Evolutionary conservation across 768 basidiomycete genomes (phyloP).

Genomic region (Lanmaoa pseudosensibilis): DNA sequence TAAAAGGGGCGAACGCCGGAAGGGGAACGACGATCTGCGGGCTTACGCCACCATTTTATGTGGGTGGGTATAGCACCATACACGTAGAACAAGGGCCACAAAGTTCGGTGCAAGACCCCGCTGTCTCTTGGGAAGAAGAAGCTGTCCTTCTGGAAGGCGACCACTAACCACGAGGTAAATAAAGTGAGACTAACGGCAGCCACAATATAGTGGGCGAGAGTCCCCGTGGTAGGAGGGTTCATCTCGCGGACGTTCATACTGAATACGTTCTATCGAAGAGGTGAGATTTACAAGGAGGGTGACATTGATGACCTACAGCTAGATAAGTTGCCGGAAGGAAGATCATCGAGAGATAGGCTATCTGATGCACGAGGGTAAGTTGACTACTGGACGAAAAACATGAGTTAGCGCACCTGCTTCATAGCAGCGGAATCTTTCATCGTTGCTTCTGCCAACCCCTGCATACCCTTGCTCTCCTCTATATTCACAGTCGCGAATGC

Average conservation of each 20-base stretch:
- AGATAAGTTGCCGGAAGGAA: conserved; percentile 54
- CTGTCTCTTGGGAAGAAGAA: conserved; percentile 10
- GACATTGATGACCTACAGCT: conserved; percentile 19
- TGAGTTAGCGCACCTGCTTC: conserved; percentile 22
- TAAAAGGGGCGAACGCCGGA: neutral
- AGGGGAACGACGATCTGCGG: neutral
- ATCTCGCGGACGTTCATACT: conserved; percentile 33
- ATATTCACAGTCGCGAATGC: conserved; percentile 57
- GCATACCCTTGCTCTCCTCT: conserved; percentile 38
- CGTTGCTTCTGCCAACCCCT: neutral
- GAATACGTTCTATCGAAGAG: conserved; percentile 30
- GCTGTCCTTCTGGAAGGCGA: conserved; percentile 45
- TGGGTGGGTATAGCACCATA: conserved; percentile 1
- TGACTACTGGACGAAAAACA: neutral
- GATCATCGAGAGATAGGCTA: conserved; percentile 55
- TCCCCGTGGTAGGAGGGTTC: conserved; percentile 21
- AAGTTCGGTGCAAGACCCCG: conserved; percentile 8
- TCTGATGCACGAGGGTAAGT: conserved; percentile 31
- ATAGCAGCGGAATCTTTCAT: conserved; percentile 7
- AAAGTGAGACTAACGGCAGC: conserved; percentile 46
- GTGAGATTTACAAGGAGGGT: conserved; percentile 5
- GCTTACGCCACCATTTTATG: neutral
- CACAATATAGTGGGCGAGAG: conserved; percentile 40
- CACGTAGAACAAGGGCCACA: conserved; percentile 25
- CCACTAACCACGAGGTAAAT: conserved; percentile 51